phyloP scores from a whole-genome alignment of 1,139 yeast species.

The Candida tropicalis region DNA sequence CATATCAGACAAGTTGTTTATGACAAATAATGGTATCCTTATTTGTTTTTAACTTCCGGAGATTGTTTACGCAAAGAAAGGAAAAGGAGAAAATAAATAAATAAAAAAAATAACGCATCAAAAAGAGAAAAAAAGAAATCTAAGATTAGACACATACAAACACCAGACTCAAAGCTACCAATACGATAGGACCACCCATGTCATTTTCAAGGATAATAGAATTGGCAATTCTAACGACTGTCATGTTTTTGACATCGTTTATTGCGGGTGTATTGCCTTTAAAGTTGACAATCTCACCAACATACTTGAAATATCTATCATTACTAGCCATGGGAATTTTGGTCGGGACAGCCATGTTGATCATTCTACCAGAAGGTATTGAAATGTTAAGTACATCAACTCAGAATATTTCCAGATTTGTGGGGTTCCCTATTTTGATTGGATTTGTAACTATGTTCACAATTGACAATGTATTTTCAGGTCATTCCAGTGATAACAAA shows the following conservation, averaged over 20 bases:
- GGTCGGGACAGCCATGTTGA: slow-evolving; percentile 63
- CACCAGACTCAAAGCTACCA: too few relatives aligned
- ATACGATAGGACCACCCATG: too few relatives aligned
- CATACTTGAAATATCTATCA: slow-evolving; percentile 29
- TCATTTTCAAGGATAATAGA: slow-evolving; percentile 8
- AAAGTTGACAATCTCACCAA: slow-evolving; percentile 19
- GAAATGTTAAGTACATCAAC: slow-evolving; percentile 43
- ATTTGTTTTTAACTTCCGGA: too few relatives aligned
- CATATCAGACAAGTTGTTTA: neutral
- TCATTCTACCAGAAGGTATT: slow-evolving; percentile 73
- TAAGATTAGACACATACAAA: neutral
- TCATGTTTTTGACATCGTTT: slow-evolving; percentile 36
- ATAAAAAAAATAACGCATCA: neutral
- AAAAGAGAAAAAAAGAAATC: neutral
- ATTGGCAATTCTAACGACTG: slow-evolving; percentile 11
- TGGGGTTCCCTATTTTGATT: slow-evolving; percentile 38
- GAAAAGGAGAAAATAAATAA: too few relatives aligned
- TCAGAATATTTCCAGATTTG: slow-evolving; percentile 18
- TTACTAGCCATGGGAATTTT: slow-evolving; percentile 64
- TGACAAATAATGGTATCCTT: too few relatives aligned
- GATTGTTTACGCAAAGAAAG: too few relatives aligned
- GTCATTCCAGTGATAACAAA: neutral
- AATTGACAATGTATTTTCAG: slow-evolving; percentile 40
- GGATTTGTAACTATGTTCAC: slow-evolving; percentile 59
- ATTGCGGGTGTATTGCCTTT: slow-evolving; percentile 38